Evolutionary conservation across 371 early-diverging fungal genomes (phyloP), one percentile per base, ranked within the genome.

Genomic region (Dinochytrium kinnereticum): DNA sequence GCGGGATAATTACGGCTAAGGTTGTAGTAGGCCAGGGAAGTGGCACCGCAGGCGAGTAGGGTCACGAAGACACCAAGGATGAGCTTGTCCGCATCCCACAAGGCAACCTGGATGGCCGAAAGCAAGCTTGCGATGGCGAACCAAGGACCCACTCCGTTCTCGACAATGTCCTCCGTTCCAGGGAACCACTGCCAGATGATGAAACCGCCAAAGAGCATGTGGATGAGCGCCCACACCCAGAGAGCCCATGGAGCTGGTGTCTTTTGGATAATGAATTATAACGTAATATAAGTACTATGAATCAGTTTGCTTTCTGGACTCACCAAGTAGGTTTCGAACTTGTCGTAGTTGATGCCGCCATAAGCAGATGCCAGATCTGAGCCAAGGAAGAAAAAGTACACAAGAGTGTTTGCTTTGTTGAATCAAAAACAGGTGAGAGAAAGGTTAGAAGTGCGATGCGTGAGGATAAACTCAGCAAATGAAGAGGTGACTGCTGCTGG

Each of bases 191-290:
- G 79, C 79, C 79, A 79, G 59, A 79, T 76, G 33, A 88, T 83
- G 76, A 90, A 91, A 28, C 91, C 92, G 64, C 87, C 86, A 44
- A 92, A 84, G 26, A 91, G 81, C 59, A 87, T 53, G 77, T 92
- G 89, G 67, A 90, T 88, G 57, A 88, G 53, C 17, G 88, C 87
- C 91, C 91, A 91, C 55, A 89, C 80, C 70, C 78, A 84, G 73
- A 82, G 66, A 82, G 87, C 74, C 21, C 33, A 79, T 1, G 76
- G 65, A 21, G 79, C 79, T 33, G 79, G 79, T 1, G 76, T 79
- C 67, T 69, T 3, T n/a, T 49, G 49, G 19, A 67, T 44, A 44
- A 44, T 7, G 7, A 19, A 44, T 44, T 21, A 53, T 5, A 21
- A 26, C 5, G 55, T 21, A 53, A n/a, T 53, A 53, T 5, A 53